Evolutionary conservation across 73 alveolate genomes (phyloP), one percentile per base, ranked within the genome.

Genomic region (Effrenium voratum): DNA sequence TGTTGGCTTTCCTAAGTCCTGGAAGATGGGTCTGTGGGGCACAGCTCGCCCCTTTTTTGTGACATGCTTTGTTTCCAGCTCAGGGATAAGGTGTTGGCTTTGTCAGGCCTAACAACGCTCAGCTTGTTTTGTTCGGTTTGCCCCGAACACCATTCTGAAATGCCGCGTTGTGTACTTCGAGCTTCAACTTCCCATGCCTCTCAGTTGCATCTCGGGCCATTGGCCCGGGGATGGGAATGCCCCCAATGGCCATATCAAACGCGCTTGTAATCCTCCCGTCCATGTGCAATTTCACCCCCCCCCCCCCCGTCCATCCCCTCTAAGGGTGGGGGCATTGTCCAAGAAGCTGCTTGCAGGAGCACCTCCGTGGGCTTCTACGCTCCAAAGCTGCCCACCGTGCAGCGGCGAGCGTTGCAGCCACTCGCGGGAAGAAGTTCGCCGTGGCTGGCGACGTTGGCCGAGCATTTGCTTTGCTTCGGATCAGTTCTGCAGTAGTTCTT

Each of bases 351-450:
- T 19, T 12, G 63, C 92, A 81, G 92, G 46, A 70, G 92, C 75
- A 81, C 92, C 38, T 81, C 75, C 73, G 4, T 43, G 36, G 92
- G 92, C 38, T 81, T 81, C 92, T 81, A 47, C 60, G 92, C 49
- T 22, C 90, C 85, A 10, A n/a, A n/a, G n/a, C 85, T 41, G 41
- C 85, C 85, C 26, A 50, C 10, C 47, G 38, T 41, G 41, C 83
- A 72, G 83, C 85, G 41, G n/a, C 32, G 30, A 34, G 60, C 92
- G 12, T n/a, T 81, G 92, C 92, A 49, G 41, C 70, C 30, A 3
- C 63, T 79, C 50, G 68, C 43, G 43, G 68, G 46, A 45, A 60
- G 12, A 15, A 12, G 22, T 55, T 55, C 22, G 68, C 22, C 68
- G 68, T 55, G 68, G 68, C 68, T 15, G 22, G 12, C 30, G 68